Evolutionary conservation across 108 stramenopile species (phyloP), one percentile per base, ranked within the genome.

Genomic region (Chaetoceros muelleri): DNA sequence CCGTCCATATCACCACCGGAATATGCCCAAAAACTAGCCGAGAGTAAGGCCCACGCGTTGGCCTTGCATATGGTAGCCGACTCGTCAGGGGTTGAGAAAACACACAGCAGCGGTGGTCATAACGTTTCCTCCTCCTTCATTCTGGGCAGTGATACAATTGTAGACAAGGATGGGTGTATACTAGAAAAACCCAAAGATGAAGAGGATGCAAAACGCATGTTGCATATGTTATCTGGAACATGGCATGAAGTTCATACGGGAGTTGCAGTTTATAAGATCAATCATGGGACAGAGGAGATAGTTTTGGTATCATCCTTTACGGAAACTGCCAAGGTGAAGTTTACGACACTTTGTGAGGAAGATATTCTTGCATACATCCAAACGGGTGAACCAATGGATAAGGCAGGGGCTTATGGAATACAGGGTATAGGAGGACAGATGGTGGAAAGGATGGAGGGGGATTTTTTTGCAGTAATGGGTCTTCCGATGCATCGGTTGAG

Each of bases 331-430:
- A 46, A 55, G 2, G 96, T 98, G 0, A 64, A 69, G 8, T 98
- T 98, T 67, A 62, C 85, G 2, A 47, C 27, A 0, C 58, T 96
- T 2, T 53, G 71, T 10, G 64, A 79, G 3, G 68, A 66, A 8
- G 89, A 91, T 53, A 93, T 98, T 23, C 58, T 52, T 20, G 76
- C 80, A 0, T 96, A 98, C 53, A 70, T 95, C 28, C 66, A 49
- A 8, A 87, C 95, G 0, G 82, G 83, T 2, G 97, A 98, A 62
- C 95, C 95, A 18, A 82, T 95, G 74, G 97, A 98, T 66, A 98
- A 98, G 65, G 89, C 97, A 10, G 97, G 96, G 2, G 64, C 74
- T 5, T 98, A 96, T 70, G 97, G 97, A 3, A 98, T 98, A 48
- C 97, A 98, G 60, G 95, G 95, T 1, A 69, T 80, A 2, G 93